A percentile compares a stretch with the other conserved stretches of the same genome.
Conservation (phyloP, 2,329 filamentous ascomycete species). For the Beauveria sp. region DNA sequence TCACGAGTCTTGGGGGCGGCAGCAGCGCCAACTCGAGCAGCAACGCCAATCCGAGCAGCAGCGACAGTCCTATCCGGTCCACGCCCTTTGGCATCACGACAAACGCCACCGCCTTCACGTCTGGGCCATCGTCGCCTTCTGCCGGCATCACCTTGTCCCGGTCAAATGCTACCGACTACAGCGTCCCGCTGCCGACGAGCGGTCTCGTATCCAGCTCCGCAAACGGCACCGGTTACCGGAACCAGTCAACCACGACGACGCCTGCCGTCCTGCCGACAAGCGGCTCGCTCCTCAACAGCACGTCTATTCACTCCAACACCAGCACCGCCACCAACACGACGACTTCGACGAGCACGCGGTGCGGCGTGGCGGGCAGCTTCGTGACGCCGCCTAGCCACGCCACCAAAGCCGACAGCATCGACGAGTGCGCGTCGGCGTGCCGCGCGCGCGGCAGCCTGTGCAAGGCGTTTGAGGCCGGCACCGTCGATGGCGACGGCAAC, state of each 20-base stretch:
- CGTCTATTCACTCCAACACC: not conserved
- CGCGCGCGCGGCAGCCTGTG: not conserved
- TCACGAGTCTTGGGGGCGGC: not conserved
- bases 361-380: slow-evolving; percentile 9
- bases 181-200: not conserved
- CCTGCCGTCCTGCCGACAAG: not conserved
- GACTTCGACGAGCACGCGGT: not conserved
- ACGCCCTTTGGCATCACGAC: not conserved
- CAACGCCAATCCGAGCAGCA: too few relatives aligned
- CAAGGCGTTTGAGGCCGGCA: slow-evolving; percentile 8
- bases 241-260: not conserved
- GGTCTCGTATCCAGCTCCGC: not conserved
- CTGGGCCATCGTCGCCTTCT: not conserved
- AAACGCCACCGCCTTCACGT: not conserved
- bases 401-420: slow-evolving; percentile 5
- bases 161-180: not conserved
- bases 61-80: not conserved
- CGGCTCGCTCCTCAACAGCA: not conserved
- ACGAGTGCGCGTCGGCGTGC: slow-evolving; percentile 5
- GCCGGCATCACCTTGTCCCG: not conserved
- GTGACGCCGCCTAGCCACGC: slow-evolving; percentile 3
- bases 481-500: slow-evolving; percentile 10
- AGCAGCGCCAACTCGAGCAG: too few relatives aligned
- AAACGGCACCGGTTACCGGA: not conserved
- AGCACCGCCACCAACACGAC: not conserved